Evolutionary conservation across 108 stramenopile species (phyloP).

Genomic region (Asterionellopsis glacialis): DNA sequence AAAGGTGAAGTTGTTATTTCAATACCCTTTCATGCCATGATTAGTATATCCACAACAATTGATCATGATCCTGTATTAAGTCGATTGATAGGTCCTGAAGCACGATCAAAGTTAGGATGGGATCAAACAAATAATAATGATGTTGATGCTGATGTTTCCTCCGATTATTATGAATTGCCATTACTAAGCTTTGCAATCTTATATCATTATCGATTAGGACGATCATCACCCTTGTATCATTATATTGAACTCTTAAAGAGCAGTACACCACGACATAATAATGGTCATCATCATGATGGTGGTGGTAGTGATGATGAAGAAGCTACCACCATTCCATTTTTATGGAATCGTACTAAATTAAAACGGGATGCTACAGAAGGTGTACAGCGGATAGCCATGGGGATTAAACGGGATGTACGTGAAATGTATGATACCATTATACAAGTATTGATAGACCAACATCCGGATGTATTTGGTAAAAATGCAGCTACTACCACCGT

Average conservation of each 20-base stretch:
- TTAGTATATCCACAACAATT: constrained; percentile 65
- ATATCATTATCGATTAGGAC: constrained; percentile 57
- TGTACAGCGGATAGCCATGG: constrained; percentile 44
- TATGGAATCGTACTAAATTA: constrained; percentile 50
- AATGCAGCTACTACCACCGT: not conserved
- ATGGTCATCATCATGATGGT: no score
- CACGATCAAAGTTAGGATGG: constrained; percentile 62
- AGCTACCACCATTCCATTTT: constrained; percentile 42
- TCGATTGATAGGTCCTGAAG: constrained; percentile 48
- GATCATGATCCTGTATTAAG: constrained; percentile 70
- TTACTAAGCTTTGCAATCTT: constrained; percentile 64
- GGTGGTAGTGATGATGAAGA: no score
- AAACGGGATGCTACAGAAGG: constrained; percentile 30
- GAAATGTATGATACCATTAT: constrained; percentile 65
- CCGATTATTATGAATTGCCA: constrained; percentile 60
- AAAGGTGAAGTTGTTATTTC: constrained; percentile 62
- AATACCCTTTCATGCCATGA: constrained; percentile 61
- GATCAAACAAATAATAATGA: no score
- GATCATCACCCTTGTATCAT: constrained; percentile 38
- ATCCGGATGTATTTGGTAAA: constrained; percentile 61
- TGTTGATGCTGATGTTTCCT: constrained; percentile 1
- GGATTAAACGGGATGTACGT: constrained; percentile 52
- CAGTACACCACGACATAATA: no score
- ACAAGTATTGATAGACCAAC: constrained; percentile 33
- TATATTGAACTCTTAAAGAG: constrained; percentile 51